These are phyloP conservation scores for Tolypocladium tropicale DNA, from an alignment of 2,329 filamentous ascomycete genomes.

Conservation along the genomic window DNA sequence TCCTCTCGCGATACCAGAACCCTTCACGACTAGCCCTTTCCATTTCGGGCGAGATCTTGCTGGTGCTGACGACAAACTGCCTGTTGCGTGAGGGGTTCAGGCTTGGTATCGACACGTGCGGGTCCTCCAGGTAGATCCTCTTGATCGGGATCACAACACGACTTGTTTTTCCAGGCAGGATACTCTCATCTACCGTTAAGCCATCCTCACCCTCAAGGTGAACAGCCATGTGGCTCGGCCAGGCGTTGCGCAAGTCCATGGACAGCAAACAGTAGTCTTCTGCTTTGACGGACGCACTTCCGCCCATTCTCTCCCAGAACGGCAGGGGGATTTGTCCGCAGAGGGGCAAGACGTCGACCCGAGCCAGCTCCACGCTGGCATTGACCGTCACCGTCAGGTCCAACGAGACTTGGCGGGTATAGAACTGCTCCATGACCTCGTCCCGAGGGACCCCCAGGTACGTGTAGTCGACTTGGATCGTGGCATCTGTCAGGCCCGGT, in stretches of 20 bases:
- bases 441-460: conserved; percentile 61
- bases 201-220: conserved; percentile 45
- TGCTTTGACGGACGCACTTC: conserved; percentile 24
- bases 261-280: conserved; percentile 69
- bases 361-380: conserved; percentile 71
- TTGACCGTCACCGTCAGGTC: conserved; percentile 86
- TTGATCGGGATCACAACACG: conserved; percentile 68
- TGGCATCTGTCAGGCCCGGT: conserved; percentile 68
- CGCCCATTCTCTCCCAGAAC: conserved; percentile 41
- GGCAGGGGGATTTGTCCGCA: conserved; percentile 52
- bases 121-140: conserved; percentile 65
- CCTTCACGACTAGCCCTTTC: conserved; percentile 71
- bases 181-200: conserved; percentile 40
- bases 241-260: conserved; percentile 79
- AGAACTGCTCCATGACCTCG: conserved; percentile 63
- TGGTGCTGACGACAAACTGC: conserved; percentile 84
- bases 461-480: conserved; percentile 79
- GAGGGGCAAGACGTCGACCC: conserved; percentile 70
- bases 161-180: conserved; percentile 58
- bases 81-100: conserved; percentile 73
- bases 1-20: conserved; percentile 83
- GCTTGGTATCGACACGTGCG: conserved; percentile 67
- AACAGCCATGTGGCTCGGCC: conserved; percentile 70
- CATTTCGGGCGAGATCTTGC: conserved; percentile 66
- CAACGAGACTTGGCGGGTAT: conserved; percentile 72